These are phyloP conservation scores for Daldinia bambusicola DNA, from an alignment of 495 filamentous ascomycete genomes.

Conservation along the genomic window DNA sequence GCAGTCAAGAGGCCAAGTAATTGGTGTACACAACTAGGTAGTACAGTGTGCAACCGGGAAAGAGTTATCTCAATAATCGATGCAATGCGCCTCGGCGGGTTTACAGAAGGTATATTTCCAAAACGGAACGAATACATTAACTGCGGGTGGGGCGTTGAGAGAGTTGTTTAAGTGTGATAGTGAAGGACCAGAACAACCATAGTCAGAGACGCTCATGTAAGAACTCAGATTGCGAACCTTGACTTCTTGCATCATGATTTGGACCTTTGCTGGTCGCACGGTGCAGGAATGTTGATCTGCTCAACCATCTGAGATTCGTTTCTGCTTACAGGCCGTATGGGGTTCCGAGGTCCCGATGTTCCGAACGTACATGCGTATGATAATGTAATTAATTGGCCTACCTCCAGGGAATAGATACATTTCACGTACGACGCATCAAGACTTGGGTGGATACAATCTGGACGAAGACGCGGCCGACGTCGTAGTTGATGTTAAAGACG, in stretches of 20 bases:
- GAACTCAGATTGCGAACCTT: constrained; percentile 42
- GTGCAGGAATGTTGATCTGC: constrained; percentile 34
- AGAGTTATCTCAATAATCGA: constrained; percentile 23
- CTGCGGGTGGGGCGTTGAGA: constrained; percentile 21
- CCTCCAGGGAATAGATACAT: constrained; percentile 16
- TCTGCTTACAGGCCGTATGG: constrained; percentile 27
- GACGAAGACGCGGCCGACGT: constrained; percentile 24
- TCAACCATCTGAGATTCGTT: constrained; percentile 30
- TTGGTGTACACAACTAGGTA: constrained; percentile 13
- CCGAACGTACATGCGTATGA: constrained; percentile 26
- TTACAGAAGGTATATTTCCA: constrained; percentile 28
- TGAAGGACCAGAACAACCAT: constrained; percentile 24
- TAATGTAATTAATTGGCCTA: constrained; percentile 22
- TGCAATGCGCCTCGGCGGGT: constrained; percentile 30
- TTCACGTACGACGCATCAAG: constrained; percentile 20
- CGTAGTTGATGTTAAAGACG: constrained; percentile 28
- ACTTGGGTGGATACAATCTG: constrained; percentile 14
- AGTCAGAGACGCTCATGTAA: constrained; percentile 40
- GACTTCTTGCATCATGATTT: constrained; percentile 16
- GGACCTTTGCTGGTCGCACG: constrained; percentile 29
- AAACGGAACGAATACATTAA: constrained; percentile 29
- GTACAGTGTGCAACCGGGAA: constrained; percentile 24
- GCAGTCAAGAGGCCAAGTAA: constrained; percentile 13
- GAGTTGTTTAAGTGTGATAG: constrained; percentile 17
- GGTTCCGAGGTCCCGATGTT: constrained; percentile 37